Conservation (phyloP, 495 filamentous ascomycete genomes). For the Penicillium paxilli region DNA sequence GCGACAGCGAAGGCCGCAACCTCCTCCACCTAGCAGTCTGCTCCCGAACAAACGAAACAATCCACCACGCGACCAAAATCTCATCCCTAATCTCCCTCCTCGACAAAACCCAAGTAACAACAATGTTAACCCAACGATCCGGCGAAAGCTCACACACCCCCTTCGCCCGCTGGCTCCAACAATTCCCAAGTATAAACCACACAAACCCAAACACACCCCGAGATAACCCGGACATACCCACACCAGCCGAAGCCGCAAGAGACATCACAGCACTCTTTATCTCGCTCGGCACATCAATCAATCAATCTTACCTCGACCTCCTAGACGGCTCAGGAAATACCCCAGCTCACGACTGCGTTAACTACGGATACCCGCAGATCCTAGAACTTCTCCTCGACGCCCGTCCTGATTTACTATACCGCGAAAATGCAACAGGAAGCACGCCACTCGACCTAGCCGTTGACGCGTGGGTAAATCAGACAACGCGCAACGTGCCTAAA, state of each 20-base stretch:
- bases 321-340: constrained; percentile 70
- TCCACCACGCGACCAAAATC: too few species aligned
- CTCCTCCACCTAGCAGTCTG: constrained; percentile 53
- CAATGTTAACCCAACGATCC: constrained; percentile 49
- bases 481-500: constrained; percentile 15
- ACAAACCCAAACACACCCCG: too few species aligned
- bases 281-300: constrained; percentile 46
- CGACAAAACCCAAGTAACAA: constrained; percentile 45
- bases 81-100: constrained; percentile 58
- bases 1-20: constrained; percentile 54
- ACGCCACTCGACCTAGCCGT: constrained; percentile 67
- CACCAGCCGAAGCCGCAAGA: neutral
- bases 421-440: constrained; percentile 69
- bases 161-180: constrained; percentile 31
- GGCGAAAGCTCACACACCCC: constrained; percentile 50
- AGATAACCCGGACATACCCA: neutral
- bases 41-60: constrained; percentile 29
- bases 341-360: constrained; percentile 58
- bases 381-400: constrained; percentile 52
- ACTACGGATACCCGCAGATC: constrained; percentile 29
- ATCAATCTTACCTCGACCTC: constrained; percentile 54
- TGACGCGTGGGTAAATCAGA: constrained; percentile 46
- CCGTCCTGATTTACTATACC: constrained; percentile 57
- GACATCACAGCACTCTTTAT: constrained; percentile 36
- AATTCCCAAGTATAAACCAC: too few species aligned